Conservation (phyloP, 805 yeast genomes). For the Nakazawaea laoshanensis region DNA sequence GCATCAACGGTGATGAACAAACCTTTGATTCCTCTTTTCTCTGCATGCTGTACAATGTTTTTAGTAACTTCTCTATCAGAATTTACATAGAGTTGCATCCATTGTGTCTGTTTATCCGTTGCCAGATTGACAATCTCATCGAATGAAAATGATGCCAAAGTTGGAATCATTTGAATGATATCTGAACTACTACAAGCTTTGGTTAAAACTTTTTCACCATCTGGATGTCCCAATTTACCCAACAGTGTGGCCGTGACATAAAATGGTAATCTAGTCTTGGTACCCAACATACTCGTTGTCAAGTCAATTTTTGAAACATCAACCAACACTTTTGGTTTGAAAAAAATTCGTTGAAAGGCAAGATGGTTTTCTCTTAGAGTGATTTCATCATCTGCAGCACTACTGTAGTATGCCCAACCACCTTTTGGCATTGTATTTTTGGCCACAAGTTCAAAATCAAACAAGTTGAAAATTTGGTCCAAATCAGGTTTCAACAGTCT, state of each 20-base stretch:
- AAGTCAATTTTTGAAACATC: slow-evolving; percentile 72
- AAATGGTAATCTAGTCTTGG: slow-evolving; percentile 64
- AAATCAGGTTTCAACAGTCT: slow-evolving; percentile 52
- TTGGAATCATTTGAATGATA: slow-evolving; percentile 85
- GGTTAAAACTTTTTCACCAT: slow-evolving; percentile 84
- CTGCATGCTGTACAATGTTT: slow-evolving; percentile 61
- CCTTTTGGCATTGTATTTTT: slow-evolving; percentile 63
- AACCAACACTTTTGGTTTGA: slow-evolving; percentile 75
- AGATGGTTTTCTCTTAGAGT: slow-evolving; percentile 84
- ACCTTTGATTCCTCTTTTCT: slow-evolving; percentile 67
- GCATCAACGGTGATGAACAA: slow-evolving; percentile 89
- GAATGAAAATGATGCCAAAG: slow-evolving; percentile 80
- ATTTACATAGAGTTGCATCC: slow-evolving; percentile 86
- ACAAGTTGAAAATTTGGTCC: slow-evolving; percentile 61
- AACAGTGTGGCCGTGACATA: slow-evolving; percentile 89
- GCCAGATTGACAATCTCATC: slow-evolving; percentile 78
- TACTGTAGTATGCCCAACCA: slow-evolving; percentile 91
- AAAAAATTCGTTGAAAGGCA: slow-evolving; percentile 82
- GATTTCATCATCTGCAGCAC: slow-evolving; percentile 91
- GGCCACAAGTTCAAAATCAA: slow-evolving; percentile 86
- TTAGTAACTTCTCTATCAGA: slow-evolving; percentile 60
- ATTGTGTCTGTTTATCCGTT: slow-evolving; percentile 60
- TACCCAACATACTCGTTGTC: slow-evolving; percentile 70
- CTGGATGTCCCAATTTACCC: slow-evolving; percentile 87
- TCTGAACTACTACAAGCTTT: slow-evolving; percentile 69